phyloP scores from a whole-genome alignment of 164 flowering plant species.

The Annona cherimola region DNA sequence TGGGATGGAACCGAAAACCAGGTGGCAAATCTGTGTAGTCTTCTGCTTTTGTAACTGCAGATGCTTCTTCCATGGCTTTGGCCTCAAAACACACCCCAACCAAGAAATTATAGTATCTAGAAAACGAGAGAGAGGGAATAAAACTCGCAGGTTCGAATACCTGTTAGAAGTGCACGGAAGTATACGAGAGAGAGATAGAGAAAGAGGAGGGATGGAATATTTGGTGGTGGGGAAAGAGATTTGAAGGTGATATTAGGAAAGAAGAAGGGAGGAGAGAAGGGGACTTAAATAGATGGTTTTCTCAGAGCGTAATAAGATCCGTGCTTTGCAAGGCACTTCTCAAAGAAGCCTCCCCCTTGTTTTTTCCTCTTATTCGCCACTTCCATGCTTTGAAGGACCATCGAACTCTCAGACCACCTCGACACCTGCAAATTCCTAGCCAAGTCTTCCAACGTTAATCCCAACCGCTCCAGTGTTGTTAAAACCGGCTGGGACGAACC shows the following conservation, averaged over 20 bases:
- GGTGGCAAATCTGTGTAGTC: conserved; percentile 43
- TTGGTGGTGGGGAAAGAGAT: neutral
- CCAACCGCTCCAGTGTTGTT: neutral
- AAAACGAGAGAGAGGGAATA: neutral
- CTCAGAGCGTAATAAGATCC: conserved; percentile 4
- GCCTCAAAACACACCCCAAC: neutral
- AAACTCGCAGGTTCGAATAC: neutral
- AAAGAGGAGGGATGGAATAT: neutral
- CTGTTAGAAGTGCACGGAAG: neutral
- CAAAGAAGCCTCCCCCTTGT: conserved; percentile 15
- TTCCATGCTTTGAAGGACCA: no score
- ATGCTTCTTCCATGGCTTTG: conserved; percentile 22
- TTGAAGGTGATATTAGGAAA: conserved; percentile 19
- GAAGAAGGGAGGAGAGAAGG: conserved; percentile 7
- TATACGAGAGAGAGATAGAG: neutral
- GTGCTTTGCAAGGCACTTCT: conserved; percentile 29
- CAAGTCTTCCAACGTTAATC: neutral
- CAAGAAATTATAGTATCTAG: neutral
- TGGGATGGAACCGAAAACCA: conserved; percentile 63
- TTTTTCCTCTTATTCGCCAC: neutral
- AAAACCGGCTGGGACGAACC: no score
- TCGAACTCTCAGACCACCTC: neutral
- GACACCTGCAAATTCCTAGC: neutral
- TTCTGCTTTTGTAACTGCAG: conserved; percentile 18
- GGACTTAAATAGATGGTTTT: conserved; percentile 15